Base-by-base conservation (phyloP, 176 grass and related monocot genomes). In the Typha latifolia region DNA sequence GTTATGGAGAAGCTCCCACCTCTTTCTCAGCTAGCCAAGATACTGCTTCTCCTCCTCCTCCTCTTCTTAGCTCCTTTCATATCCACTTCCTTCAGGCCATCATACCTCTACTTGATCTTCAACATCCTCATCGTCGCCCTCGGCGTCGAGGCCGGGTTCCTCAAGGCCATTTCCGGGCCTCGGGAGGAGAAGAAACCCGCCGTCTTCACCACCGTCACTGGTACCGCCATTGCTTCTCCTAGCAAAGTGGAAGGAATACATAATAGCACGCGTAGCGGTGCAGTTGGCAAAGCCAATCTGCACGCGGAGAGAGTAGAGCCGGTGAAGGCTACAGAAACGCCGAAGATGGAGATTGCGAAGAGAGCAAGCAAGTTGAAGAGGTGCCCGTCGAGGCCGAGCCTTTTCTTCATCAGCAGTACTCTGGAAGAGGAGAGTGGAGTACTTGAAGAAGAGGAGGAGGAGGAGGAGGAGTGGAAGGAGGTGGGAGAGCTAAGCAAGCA, bases 51-150 rank as follows among this genome's bases (percentile, higher is more conserved):
- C 5, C 23, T 92, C 62, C 51, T 87, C 23, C n/a, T 84, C 48
- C 77, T 87, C 82, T 21, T 84, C 63, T 47, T 78, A 27, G 71
- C 65, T 12, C 71, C 72, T 34, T n/a, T 84, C 14, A 52, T 84
- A 43, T 81, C 89, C 59, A 67, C 81, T 8, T 80, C 79, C 32
- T 14, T 93, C 5, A 80, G 81, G 18, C 21, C 66, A 12, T 77
- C 76, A 7, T 93, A 83, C 77, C 66, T 93, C n/a, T 93, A 93
- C 75, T 62, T 93, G 64, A 74, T 93, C 43, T 79, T 83, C 73
- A 93, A 93, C 73, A 66, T 79, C 72, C 81, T 93, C 51, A 72
- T 93, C 47, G 56, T 93, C 62, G 62, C 15, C 18, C 69, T 93
- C 1, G 72, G 85, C 6, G 65, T 88, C 51, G 72, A 93, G 79